Evolutionary conservation across 805 yeast genomes (phyloP), one percentile per base, ranked within the genome.

Genomic region (Candida tallmaniae): DNA sequence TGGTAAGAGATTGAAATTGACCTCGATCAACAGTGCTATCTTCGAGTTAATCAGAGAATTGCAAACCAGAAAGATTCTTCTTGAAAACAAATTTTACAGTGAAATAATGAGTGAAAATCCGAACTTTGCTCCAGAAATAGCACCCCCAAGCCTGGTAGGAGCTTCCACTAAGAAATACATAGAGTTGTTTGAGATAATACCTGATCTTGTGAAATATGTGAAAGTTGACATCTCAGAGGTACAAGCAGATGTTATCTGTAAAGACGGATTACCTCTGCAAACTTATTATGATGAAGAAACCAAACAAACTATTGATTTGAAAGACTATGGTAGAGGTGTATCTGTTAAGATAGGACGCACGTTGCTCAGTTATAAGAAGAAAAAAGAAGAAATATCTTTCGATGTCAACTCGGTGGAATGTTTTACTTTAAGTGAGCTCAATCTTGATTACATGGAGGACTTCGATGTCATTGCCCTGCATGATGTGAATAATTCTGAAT

Each of bases 191-290:
- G 45, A 51, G 23, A 3, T 62, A 0, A 35, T 65, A 3, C 72
- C 73, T 0, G 32, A 45, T 0, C 35, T 50, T 12, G 25, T 67
- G 6, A 40, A 50, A 5, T 41, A 55, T 4, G 35, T 65, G 19
- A 54, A 52, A 38, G 24, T 61, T 12, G 48, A 48, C n/a, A 41
- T 60, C 6, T 33, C 53, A 3, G 41, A 47, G 21, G 23, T 64
- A 11, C 61, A 58, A 41, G 50, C 58, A 2, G 62, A 61, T 29
- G 51, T 67, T 4, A 50, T 61, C 10, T 65, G 71, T 40, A 64
- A 63, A 33, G 72, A 66, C 35, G 59, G 59, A 6, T 46, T 67
- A 12, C 73, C 73, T 0, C 48, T 54, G 33, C 59, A 58, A 32
- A 35, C 40, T 2, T 41, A 58, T 9, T 42, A 31, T 20, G 61